Evolutionary conservation across 2,329 filamentous ascomycete species (phyloP), one percentile per base, ranked within the genome.

Genomic region (Aspergillus aculeatus): DNA sequence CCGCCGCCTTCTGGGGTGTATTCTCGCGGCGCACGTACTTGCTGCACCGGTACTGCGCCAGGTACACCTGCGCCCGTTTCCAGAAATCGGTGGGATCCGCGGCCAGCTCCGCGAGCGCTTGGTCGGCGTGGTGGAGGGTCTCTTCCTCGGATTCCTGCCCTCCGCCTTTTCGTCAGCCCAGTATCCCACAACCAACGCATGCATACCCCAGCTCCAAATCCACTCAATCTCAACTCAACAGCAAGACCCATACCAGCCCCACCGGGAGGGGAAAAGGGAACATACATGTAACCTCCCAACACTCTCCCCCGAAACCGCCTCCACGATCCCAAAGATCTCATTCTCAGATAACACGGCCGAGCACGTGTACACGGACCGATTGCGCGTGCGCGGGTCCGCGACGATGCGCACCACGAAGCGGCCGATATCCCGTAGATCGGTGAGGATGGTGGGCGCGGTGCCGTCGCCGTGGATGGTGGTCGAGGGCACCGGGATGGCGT

Each of bases 21-120:
- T 82, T 83, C 57, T 86, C 82, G 0, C 73, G 77, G 0, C 81
- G 72, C 16, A 83, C 55, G 3, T 70, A 75, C 69, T 71, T 78
- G 1, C 73, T 77, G 16, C 76, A 58, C 4, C 63, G 48, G 64
- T 82, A 83, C 57, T 82, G 69, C 4, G 56, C 54, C 3, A 47
- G 29, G 10, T 12, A 54, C 6, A 54, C 32, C 3, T 10, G 5
- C 2, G 24, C 32, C 3, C 19, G 51, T 7, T 41, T 47, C 51
- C 12, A 12, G 11, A 24, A 14, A 44, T 53, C 19, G 3, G 24
- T 16, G 4, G 51, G 19, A 19, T 47, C 19, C 16, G 9, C 3
- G 1, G 29, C 7, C 16, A 44, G 21, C 7, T 7, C 32, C 2
- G 16, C n/a, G 6, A 24, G 4, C 6, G 51, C 51, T 10, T 44